Evolutionary conservation across 1,139 yeast species (phyloP), one percentile per base, ranked within the genome.

Genomic region (Hemisphaericaspora lyxosophila): DNA sequence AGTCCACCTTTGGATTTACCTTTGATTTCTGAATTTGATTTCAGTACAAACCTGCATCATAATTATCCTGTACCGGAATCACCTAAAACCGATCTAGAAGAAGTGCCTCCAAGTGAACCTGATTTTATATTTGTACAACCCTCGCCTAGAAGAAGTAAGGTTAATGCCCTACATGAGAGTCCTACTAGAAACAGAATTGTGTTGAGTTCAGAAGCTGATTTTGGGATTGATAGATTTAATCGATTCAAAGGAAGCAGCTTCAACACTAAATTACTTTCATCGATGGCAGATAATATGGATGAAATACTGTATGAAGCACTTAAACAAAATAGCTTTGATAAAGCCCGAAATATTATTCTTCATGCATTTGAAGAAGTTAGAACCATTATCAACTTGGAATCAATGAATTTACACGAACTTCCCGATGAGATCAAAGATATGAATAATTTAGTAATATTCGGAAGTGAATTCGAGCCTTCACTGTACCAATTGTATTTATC

Each of bases 351-450:
- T 15, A 54, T 62, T 7, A 64, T 71, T n/a, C 46, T 62, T 4
- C 59, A 59, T 17, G 62, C 73, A 3, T 70, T 71, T 49, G 77
- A 71, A 44, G 66, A 69, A 33, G 58, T 64, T 33, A 47, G 48
- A 28, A 59, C 73, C 0, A 57, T 57, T 11, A 60, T 71, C 4
- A 55, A 64, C 40, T 49, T 71, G 28, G 73, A 69, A 38, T 57
- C 66, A 4, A 55, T 70, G 63, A 60, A 56, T 7, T 51, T 71
- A 18, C 49, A 54, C 11, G 71, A 70, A 35, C 49, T 71, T 4
- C 77, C 77, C 0, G 68, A 66, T 34, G 76, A 70, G 46, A 60
- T 71, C 30, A 67, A 66, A 42, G 77, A 71, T 45, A 50, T 71
- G 46, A 64, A 70, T 46, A 64, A 69, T 39, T 50, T 71, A 47